Evolutionary conservation across 2,329 filamentous ascomycete genomes (phyloP).

Genomic region (Polytolypa hystricis): DNA sequence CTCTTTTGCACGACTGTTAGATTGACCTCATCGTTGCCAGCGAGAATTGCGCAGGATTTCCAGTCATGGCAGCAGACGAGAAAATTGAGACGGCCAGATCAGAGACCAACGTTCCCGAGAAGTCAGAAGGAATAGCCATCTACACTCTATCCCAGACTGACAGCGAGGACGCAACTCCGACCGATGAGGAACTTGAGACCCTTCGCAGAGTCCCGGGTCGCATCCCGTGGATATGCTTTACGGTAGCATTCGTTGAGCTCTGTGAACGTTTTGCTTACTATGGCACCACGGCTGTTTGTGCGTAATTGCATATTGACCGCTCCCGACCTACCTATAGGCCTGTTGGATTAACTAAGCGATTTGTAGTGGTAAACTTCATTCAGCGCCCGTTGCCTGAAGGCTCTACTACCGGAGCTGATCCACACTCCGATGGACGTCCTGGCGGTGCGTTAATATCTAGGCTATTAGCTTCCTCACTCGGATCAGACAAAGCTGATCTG

Average conservation of each 20-base stretch:
- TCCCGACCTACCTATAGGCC: background rate
- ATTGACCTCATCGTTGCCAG: background rate
- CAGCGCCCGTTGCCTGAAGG: conserved; percentile 43
- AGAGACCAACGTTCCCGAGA: background rate
- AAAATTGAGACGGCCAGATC: background rate
- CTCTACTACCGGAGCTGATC: conserved; percentile 43
- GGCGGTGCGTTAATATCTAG: conserved; percentile 20
- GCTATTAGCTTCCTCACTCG: background rate
- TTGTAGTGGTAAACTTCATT: conserved; percentile 49
- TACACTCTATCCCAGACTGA: background rate
- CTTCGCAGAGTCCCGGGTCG: conserved; percentile 24
- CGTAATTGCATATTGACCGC: no score
- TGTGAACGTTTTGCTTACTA: conserved; percentile 71
- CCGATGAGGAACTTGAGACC: conserved; percentile 21
- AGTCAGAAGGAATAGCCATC: background rate
- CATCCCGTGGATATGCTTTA: conserved; percentile 55
- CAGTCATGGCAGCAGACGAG: background rate
- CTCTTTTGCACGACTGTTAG: background rate
- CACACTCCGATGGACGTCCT: conserved; percentile 19
- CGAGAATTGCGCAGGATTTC: conserved; percentile 1
- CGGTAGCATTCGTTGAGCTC: conserved; percentile 60
- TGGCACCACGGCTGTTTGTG: conserved; percentile 56
- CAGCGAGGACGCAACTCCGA: conserved; percentile 13
- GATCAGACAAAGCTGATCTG: conserved; percentile 25
- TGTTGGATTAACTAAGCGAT: background rate